Conservation (phyloP, 2,329 filamentous ascomycete species). For the Lizonia empirigonia region DNA sequence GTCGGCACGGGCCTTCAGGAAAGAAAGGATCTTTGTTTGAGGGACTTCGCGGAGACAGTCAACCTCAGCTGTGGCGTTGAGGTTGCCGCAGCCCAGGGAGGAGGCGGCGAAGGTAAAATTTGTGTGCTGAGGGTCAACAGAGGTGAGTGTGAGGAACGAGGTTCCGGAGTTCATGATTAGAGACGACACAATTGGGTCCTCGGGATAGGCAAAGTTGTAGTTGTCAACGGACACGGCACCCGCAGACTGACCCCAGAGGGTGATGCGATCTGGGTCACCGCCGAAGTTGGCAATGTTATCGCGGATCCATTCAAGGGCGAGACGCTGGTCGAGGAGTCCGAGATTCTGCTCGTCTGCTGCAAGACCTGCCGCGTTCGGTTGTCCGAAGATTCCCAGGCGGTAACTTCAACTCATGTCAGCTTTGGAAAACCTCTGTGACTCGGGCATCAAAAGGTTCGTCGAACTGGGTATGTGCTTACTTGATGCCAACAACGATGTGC, state of each 20-base stretch:
- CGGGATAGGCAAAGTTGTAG: conserved; percentile 55
- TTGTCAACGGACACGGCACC: conserved; percentile 53
- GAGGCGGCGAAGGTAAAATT: conserved; percentile 50
- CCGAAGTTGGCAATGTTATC: conserved; percentile 49
- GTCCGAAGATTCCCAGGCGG: conserved; percentile 50
- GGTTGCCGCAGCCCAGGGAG: conserved; percentile 42
- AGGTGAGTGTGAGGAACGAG: conserved; percentile 19
- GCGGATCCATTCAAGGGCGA: conserved; percentile 48
- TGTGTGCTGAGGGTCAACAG: conserved; percentile 29
- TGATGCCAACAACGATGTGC: conserved; percentile 44
- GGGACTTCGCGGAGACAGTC: conserved; percentile 47
- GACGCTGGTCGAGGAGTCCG: conserved; percentile 49
- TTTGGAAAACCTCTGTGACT: background rate
- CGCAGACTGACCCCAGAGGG: conserved; percentile 49
- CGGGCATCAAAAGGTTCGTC: background rate
- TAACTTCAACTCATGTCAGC: conserved; percentile 24
- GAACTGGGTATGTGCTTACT: conserved; percentile 23
- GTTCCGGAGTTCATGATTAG: conserved; percentile 37
- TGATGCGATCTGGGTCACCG: conserved; percentile 47
- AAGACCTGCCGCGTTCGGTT: conserved; percentile 45
- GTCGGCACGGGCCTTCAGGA: conserved; percentile 39
- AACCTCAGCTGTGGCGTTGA: conserved; percentile 35
- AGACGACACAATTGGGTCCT: conserved; percentile 54
- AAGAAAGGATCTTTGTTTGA: conserved; percentile 36
- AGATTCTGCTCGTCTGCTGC: conserved; percentile 43